These are phyloP conservation scores for Physaria fendleri DNA, from an alignment of 345 rosid genomes.

Conservation along the genomic window DNA sequence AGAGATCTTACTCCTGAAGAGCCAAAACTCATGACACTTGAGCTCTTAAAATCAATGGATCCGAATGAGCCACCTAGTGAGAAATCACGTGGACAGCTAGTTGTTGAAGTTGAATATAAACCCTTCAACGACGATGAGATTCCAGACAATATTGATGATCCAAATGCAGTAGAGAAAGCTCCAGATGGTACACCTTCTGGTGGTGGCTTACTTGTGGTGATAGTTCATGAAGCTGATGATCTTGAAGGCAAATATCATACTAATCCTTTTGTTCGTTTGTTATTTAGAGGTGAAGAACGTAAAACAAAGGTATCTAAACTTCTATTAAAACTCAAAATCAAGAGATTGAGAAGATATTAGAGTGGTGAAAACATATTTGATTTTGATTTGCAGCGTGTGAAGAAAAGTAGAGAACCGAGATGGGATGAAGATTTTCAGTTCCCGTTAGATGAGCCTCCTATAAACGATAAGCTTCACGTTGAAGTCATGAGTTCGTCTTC, in stretches of 20 bases:
- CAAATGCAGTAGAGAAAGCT: slow-evolving; percentile 55
- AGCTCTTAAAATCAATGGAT: slow-evolving; percentile 72
- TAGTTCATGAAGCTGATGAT: slow-evolving; percentile 89
- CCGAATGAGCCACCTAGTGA: slow-evolving; percentile 59
- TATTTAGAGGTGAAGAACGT: slow-evolving; percentile 79
- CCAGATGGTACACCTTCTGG: slow-evolving; percentile 84
- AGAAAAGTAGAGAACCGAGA: slow-evolving; percentile 87
- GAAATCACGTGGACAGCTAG: slow-evolving; percentile 75
- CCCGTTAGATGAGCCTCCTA: slow-evolving; percentile 73
- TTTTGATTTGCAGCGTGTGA: slow-evolving; percentile 43
- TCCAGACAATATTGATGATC: slow-evolving; percentile 38
- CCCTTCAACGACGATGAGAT: slow-evolving; percentile 57
- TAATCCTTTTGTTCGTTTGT: slow-evolving; percentile 67
- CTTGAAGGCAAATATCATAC: slow-evolving; percentile 94
- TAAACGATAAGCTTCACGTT: slow-evolving; percentile 60
- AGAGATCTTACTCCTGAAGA: slow-evolving; percentile 75
- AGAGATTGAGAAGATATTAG: not conserved
- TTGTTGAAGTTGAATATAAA: slow-evolving; percentile 55
- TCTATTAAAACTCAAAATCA: not conserved
- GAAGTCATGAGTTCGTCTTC: slow-evolving; percentile 80
- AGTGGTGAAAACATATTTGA: not conserved
- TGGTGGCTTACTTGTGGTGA: slow-evolving; percentile 81
- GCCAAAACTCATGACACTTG: slow-evolving; percentile 59
- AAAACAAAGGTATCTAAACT: slow-evolving; percentile 60
- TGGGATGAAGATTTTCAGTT: slow-evolving; percentile 93